Evolutionary conservation across 192 early-diverging fungal genomes (phyloP), one percentile per base, ranked within the genome.

Genomic region (Gryganskiella cystojenkinii): DNA sequence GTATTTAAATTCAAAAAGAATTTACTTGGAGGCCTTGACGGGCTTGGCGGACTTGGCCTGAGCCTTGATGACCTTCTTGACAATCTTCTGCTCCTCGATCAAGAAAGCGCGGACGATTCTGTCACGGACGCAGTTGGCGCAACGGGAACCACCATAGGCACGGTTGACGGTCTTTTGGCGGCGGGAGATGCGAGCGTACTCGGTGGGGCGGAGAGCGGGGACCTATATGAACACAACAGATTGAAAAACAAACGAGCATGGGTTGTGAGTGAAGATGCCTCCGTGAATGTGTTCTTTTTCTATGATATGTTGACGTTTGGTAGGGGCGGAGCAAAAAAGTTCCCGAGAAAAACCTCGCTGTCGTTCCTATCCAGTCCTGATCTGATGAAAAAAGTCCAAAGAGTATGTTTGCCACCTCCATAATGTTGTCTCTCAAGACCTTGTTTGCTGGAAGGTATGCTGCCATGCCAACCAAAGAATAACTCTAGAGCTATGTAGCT

Each of bases 71-170:
- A 99, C 95, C 86, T 93, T 95, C 95, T 99, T 99, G 86, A 99
- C 96, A 76, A 99, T 98, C 95, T 99, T 99, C 91, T 99, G 97
- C 90, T 99, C 97, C 89, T 99, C 97, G 74, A 99, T 95, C 82
- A 99, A 90, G 92, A 99, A 99, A 70, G 97, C 95, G 73, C 97
- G 95, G 62, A 99, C 93, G 85, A 99, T 97, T 78, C 97, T 88
- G 85, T 85, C 81, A 67, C 76, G 80, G 57, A 81, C 81, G 71
- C 98, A 98, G 82, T 84, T 82, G 73, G 86, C 89, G 87, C 96
- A 99, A 68, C 96, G 95, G 79, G 92, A 94, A 65, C 98, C 98
- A 86, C 98, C 98, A 84, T 99, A 99, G 53, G 96, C 93, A 78
- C 98, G 94, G 82, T 86, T 90, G 70, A 99, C 96, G 83, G 80